phyloP scores from a whole-genome alignment of 2,329 filamentous ascomycete genomes.

The Paraphaeosphaeria sporulosa region DNA sequence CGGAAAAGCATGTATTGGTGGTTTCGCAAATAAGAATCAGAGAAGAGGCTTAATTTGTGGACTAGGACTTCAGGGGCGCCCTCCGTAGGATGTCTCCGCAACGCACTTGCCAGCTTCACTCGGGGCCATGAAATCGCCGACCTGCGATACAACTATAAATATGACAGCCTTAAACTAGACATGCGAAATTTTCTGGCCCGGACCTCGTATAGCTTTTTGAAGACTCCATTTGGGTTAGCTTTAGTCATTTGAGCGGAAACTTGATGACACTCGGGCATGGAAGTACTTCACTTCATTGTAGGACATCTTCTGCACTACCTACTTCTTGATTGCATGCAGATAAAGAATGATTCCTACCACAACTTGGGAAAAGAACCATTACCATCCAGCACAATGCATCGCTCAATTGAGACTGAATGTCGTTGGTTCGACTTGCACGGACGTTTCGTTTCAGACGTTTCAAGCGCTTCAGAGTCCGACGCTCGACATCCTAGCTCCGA shows the following conservation, averaged over 20 bases:
- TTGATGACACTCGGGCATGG: too few species aligned
- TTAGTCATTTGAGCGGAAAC: background rate
- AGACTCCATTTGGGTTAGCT: background rate
- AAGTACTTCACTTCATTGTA: background rate
- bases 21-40: background rate
- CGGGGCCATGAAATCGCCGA: background rate
- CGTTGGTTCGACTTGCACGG: background rate
- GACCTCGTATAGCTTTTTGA: background rate
- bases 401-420: background rate
- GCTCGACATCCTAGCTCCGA: background rate
- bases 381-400: background rate
- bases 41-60: background rate
- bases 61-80: background rate
- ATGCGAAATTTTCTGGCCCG: background rate
- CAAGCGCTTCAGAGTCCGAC: background rate
- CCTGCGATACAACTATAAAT: background rate
- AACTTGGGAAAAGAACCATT: background rate
- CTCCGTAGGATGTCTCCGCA: background rate
- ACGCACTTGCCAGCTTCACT: background rate
- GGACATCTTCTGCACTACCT: background rate
- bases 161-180: background rate
- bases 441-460: background rate
- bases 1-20: background rate
- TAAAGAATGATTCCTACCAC: background rate
- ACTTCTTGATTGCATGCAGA: background rate